phyloP scores from a whole-genome alignment of 495 filamentous ascomycete genomes.

The Annulohypoxylon bovei region DNA sequence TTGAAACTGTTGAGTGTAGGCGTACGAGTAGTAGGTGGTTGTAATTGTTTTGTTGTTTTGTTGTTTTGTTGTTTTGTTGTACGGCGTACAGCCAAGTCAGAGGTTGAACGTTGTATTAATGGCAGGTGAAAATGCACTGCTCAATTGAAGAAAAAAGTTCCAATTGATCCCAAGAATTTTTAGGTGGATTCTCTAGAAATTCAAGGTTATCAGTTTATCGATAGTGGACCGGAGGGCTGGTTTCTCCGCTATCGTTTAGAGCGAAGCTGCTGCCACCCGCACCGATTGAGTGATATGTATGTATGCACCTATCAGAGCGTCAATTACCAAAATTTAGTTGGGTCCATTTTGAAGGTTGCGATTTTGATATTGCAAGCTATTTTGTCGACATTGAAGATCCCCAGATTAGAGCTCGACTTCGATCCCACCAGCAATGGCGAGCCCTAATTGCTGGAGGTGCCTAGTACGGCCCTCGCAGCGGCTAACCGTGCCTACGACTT shows the following conservation, averaged over 20 bases:
- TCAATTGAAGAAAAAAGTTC: conserved; percentile 25
- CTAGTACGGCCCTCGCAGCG: conserved; percentile 63
- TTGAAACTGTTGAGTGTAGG: neutral
- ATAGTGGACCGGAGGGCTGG: conserved; percentile 28
- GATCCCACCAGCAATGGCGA: conserved; percentile 67
- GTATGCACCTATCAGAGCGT: conserved; percentile 28
- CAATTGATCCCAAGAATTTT: conserved; percentile 40
- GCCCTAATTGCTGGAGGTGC: conserved; percentile 73
- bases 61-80: neutral
- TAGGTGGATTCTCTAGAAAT: conserved; percentile 30
- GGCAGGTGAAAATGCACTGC: neutral
- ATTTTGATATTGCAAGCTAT: conserved; percentile 36
- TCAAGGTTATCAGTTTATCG: conserved; percentile 18
- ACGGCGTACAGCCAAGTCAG: neutral
- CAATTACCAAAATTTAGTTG: conserved; percentile 32
- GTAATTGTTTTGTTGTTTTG: neutral
- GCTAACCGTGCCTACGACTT: conserved; percentile 36
- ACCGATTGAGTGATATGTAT: conserved; percentile 15
- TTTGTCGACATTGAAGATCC: conserved; percentile 28
- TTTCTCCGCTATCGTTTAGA: conserved; percentile 30
- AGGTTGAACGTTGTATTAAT: neutral
- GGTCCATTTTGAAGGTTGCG: conserved; percentile 13
- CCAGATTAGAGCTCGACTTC: conserved; percentile 40
- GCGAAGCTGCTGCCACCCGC: neutral
- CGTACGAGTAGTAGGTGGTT: neutral